A percentile compares a stretch with the other conserved stretches of the same genome.
Conservation (phyloP, 768 basidiomycete species). For the Candolleomyces aberdarensis region DNA sequence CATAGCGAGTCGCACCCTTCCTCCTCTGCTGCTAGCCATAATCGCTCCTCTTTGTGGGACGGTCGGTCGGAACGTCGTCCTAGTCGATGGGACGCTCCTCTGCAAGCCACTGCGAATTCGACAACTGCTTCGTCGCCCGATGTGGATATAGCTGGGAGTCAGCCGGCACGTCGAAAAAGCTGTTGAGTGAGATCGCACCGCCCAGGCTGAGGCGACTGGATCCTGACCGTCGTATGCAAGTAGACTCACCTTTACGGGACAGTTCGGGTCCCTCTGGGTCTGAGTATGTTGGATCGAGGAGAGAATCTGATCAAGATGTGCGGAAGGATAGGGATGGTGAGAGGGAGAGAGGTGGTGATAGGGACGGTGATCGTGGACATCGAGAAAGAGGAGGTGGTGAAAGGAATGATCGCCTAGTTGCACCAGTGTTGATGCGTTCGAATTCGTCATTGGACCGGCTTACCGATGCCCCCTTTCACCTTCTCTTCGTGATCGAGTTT, state of each 20-base stretch:
- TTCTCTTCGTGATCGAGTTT: conserved; percentile 12
- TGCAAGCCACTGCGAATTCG: not conserved
- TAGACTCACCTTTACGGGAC: not conserved
- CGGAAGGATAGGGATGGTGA: not conserved
- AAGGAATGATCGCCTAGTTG: not conserved
- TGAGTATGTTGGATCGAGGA: not conserved
- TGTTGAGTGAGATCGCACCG: not conserved
- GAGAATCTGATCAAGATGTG: not conserved
- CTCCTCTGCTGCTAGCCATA: not conserved
- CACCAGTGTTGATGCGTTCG: not conserved
- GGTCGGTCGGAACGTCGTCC: not conserved
- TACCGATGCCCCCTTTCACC: not conserved
- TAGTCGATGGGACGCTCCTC: not conserved
- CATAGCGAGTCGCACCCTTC: not conserved
- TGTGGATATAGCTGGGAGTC: too few species aligned
- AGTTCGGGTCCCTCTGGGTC: not conserved
- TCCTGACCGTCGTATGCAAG: not conserved
- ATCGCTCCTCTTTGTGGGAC: not conserved
- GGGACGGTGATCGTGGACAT: not conserved
- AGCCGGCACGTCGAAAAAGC: not conserved
- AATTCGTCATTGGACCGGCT: conserved; percentile 5
- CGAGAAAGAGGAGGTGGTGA: not conserved
- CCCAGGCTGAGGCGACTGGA: not conserved
- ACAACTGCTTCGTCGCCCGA: not conserved
- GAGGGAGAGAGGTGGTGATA: not conserved